Evolutionary conservation across 345 rosid genomes (phyloP), one percentile per base, ranked within the genome.

Genomic region (Angophora floribunda): DNA sequence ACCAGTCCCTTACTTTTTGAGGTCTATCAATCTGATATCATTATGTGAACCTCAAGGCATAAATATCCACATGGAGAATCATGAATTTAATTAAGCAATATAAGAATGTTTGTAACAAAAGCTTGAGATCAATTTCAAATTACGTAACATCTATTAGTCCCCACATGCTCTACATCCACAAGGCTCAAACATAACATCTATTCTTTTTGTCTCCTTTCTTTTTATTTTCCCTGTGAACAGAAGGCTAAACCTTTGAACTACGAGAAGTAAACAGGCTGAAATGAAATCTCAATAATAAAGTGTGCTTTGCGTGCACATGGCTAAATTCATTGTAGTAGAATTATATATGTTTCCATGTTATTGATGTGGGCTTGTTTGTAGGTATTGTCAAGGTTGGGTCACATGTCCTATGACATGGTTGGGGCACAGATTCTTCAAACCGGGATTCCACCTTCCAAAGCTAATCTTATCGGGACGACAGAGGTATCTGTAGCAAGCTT

Each of bases 401-500:
- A 98, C 90, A 96, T 97, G 99, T 95, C 98, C 28, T 96, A 96
- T 45, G 98, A 96, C 84, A 91, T 97, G 52, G 95, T 96, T 16
- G 97, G 99, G 65, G 96, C 97, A 28, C 99, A 97, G 93, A 97
- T 97, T 89, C 99, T 97, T 88, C 99, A 98, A 92, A 96, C 99
- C 0, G 99, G 99, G 53, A 96, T 94, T 85, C 99, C 99, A 32
- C 94, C 97, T 16, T 94, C 97, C 41, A 97, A 97, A 91, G 99
- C 98, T 52, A 97, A 97, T 88, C 98, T 97, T 78, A 97, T 96
- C 5, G 99, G 97, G 55, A 94, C 95, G 13, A 97, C 98, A 24
- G 99, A 97, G 92, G 92, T 96, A 85, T 95, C 99, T 63, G 94
- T 96, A 22, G 99, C 99, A 1, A 97, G 99, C 88, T 91, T 96